Percentiles rank a stretch among this genome's conserved stretches.
These are phyloP conservation scores for Halteria grandinella DNA, from an alignment of 73 alveolate genomes.

Conservation along the genomic window DNA sequence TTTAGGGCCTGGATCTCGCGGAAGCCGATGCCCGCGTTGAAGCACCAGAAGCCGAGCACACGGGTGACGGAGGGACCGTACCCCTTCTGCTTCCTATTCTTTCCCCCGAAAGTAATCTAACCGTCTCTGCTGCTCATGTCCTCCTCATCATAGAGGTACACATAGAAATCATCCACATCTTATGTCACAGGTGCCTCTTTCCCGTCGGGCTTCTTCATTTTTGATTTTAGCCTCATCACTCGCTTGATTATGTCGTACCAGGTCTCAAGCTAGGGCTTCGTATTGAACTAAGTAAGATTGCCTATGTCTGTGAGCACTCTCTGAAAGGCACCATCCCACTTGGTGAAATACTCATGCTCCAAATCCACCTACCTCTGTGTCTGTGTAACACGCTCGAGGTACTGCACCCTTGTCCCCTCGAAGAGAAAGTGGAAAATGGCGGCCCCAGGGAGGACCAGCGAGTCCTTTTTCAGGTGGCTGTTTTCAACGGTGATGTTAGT, in stretches of 20 bases:
- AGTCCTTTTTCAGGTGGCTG: slow-evolving; percentile 1
- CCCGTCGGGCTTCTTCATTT: neutral
- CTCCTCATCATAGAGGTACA: slow-evolving; percentile 40
- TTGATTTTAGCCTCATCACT: slow-evolving; percentile 8
- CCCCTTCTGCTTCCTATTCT: slow-evolving; percentile 43
- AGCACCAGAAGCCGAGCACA: slow-evolving; percentile 64
- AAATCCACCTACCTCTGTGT: neutral
- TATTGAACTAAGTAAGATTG: neutral
- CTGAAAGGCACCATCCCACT: slow-evolving; percentile 16
- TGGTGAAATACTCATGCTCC: slow-evolving; percentile 6
- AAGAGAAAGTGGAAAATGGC: slow-evolving; percentile 14
- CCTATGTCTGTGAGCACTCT: slow-evolving; percentile 12
- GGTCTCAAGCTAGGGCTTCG: slow-evolving; percentile 2
- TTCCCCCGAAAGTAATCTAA: too few relatives aligned
- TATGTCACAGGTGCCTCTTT: neutral
- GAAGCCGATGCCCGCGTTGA: slow-evolving; percentile 72
- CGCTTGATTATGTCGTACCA: slow-evolving; percentile 40
- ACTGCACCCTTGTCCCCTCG: slow-evolving; percentile 14
- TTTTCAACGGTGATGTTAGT: too few relatives aligned
- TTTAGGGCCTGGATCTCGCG: slow-evolving; percentile 40
- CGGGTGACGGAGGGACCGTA: too few relatives aligned
- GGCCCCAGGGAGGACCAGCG: slow-evolving; percentile 37
- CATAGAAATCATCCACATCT: slow-evolving; percentile 51
- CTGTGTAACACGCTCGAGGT: slow-evolving; percentile 32
- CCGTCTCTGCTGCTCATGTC: neutral